Conservation (phyloP, 371 early-diverging fungal genomes). For the Lichtheimia hyalospora region DNA sequence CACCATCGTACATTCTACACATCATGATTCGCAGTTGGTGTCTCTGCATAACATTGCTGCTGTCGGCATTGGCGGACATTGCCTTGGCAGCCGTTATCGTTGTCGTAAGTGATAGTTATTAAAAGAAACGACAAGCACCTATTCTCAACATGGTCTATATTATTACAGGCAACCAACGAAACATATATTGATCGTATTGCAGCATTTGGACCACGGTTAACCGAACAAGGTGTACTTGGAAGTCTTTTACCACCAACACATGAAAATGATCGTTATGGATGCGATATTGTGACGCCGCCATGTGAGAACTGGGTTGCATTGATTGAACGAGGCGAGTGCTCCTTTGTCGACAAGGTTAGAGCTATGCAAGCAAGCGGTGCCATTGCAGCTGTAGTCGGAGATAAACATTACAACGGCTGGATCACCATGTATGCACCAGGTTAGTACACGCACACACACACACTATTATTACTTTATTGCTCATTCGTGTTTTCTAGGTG, state of each 20-base stretch:
- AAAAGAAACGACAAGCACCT: not conserved
- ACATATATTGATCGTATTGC: conserved; percentile 66
- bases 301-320: conserved; percentile 75
- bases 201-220: conserved; percentile 66
- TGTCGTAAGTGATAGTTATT: conserved; percentile 6
- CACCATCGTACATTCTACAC: not conserved
- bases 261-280: conserved; percentile 31
- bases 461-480: not conserved
- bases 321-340: conserved; percentile 84
- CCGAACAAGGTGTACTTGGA: conserved; percentile 43
- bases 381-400: conserved; percentile 89
- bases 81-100: conserved; percentile 17
- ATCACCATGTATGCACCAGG: conserved; percentile 93
- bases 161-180: conserved; percentile 55
- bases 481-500: conserved; percentile 40
- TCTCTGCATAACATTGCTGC: conserved; percentile 3
- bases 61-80: conserved; percentile 5
- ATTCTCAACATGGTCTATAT: not conserved
- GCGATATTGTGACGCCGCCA: conserved; percentile 25
- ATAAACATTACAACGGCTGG: conserved; percentile 68
- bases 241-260: conserved; percentile 33
- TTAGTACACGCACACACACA: conserved; percentile 18
- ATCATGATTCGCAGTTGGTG: conserved; percentile 6
- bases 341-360: conserved; percentile 86
- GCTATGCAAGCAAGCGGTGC: conserved; percentile 88